Evolutionary conservation across 2,329 filamentous ascomycete genomes (phyloP).

Genomic region (Colletotrichum orchidophilum): DNA sequence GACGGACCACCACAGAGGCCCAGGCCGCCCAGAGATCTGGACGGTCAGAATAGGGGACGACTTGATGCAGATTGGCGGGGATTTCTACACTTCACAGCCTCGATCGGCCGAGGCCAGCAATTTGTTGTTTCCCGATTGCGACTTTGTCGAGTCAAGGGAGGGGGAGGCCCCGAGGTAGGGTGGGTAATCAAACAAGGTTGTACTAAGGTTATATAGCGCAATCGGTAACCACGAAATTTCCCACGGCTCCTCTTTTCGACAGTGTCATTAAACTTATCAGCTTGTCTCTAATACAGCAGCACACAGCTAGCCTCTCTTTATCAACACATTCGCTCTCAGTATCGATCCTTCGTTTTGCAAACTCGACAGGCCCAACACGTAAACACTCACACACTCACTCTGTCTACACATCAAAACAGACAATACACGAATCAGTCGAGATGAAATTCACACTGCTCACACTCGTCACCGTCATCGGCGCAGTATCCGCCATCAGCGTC

Average conservation of each 20-base stretch:
- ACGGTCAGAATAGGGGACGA: background rate
- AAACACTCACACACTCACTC: background rate
- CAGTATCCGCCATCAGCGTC: slow-evolving; percentile 21
- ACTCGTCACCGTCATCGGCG: slow-evolving; percentile 7
- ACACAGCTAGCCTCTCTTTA: background rate
- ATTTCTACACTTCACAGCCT: background rate
- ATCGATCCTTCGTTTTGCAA: too few species aligned
- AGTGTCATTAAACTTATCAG: background rate
- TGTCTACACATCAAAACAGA: background rate
- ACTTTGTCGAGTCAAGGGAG: background rate
- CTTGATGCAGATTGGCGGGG: background rate
- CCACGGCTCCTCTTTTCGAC: background rate
- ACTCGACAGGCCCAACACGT: background rate
- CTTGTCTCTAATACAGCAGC: background rate
- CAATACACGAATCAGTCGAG: background rate
- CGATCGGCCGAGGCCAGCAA: background rate
- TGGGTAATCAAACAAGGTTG: background rate
- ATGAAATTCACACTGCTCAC: slow-evolving; percentile 24
- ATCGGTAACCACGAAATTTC: background rate
- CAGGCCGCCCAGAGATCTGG: background rate
- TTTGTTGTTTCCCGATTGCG: background rate
- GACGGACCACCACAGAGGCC: background rate
- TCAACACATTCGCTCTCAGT: background rate
- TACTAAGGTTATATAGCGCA: background rate
- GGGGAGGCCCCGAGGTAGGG: background rate